Percentiles rank a stretch among this genome's conserved stretches.
These are phyloP conservation scores for Sporobolomyces roseus DNA, from an alignment of 768 basidiomycete species.

Conservation along the genomic window DNA sequence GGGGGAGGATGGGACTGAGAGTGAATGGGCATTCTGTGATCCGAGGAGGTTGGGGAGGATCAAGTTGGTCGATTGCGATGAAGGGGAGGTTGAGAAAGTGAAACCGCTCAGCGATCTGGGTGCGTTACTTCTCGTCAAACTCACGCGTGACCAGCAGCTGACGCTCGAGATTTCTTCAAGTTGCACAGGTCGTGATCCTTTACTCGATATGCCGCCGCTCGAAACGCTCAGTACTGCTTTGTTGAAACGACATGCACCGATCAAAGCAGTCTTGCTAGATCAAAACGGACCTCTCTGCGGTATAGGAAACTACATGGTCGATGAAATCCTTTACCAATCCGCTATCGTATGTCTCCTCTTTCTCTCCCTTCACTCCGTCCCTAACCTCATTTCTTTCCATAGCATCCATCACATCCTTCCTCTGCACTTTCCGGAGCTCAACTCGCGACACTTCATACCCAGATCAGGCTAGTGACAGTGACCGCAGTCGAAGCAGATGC, in stretches of 20 bases:
- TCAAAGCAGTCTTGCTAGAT: slow-evolving; percentile 46
- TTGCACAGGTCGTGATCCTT: slow-evolving; percentile 27
- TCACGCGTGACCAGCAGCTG: too few species aligned
- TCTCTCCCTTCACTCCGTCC: background rate
- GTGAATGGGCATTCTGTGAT: slow-evolving; percentile 45
- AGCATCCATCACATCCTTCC: slow-evolving; percentile 43
- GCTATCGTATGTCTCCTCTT: slow-evolving; percentile 15
- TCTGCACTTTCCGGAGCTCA: slow-evolving; percentile 29
- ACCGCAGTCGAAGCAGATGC: slow-evolving; percentile 43
- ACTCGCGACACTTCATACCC: slow-evolving; percentile 33
- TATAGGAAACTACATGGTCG: slow-evolving; percentile 45
- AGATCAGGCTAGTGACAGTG: slow-evolving; percentile 37
- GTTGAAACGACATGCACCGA: slow-evolving; percentile 40
- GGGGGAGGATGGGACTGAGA: slow-evolving; percentile 1
- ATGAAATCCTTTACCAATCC: slow-evolving; percentile 47
- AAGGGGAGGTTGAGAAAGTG: slow-evolving; percentile 24
- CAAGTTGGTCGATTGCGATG: slow-evolving; percentile 36
- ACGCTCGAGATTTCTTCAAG: too few species aligned
- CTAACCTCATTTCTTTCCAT: background rate
- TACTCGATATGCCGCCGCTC: slow-evolving; percentile 42
- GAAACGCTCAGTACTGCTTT: slow-evolving; percentile 26
- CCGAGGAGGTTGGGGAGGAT: slow-evolving; percentile 43
- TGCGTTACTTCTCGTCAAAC: slow-evolving; percentile 5
- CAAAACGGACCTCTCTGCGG: slow-evolving; percentile 41
- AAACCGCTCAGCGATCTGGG: slow-evolving; percentile 41